Conservation (phyloP, 208 protist genomes). For the Wallacemonas sp. region DNA sequence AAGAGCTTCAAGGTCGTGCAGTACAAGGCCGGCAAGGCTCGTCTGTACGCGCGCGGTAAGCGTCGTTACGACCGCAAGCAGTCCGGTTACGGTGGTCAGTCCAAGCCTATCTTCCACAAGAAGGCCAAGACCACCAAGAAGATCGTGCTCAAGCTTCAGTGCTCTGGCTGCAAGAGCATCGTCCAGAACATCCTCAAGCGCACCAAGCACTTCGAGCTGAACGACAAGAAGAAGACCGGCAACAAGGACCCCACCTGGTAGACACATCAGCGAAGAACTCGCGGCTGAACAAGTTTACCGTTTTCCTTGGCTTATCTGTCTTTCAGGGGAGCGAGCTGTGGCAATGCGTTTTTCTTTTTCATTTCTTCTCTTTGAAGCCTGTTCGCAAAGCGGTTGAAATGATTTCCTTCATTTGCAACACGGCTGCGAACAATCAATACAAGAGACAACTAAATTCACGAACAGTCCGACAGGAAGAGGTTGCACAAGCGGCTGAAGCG, state of each 20-base stretch:
- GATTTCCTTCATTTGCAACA: too few species aligned
- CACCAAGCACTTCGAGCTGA: conserved; percentile 99
- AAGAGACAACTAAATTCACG: too few species aligned
- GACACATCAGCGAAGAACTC: too few species aligned
- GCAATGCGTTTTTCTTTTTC: neutral
- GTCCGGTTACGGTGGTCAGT: conserved; percentile 99
- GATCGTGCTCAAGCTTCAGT: conserved; percentile 99
- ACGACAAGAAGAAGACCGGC: conserved; percentile 84
- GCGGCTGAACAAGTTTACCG: neutral
- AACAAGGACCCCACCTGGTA: conserved; percentile 93
- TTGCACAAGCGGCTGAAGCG: too few species aligned
- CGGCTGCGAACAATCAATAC: too few species aligned
- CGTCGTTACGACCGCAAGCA: conserved; percentile 99
- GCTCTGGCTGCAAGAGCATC: conserved; percentile 96
- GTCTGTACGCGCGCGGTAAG: conserved; percentile 97
- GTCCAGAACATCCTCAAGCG: conserved; percentile 95
- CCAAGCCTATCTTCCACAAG: conserved; percentile 99
- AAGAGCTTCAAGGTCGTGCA: conserved; percentile 97
- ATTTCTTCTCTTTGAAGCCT: neutral
- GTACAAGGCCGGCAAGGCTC: conserved; percentile 99
- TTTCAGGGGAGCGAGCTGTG: neutral
- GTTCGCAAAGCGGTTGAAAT: too few species aligned
- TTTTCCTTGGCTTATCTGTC: neutral
- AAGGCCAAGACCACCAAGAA: conserved; percentile 99
- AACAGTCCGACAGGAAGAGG: too few species aligned